phyloP scores from a whole-genome alignment of 345 rosid species.

The Kernera saxatilis region DNA sequence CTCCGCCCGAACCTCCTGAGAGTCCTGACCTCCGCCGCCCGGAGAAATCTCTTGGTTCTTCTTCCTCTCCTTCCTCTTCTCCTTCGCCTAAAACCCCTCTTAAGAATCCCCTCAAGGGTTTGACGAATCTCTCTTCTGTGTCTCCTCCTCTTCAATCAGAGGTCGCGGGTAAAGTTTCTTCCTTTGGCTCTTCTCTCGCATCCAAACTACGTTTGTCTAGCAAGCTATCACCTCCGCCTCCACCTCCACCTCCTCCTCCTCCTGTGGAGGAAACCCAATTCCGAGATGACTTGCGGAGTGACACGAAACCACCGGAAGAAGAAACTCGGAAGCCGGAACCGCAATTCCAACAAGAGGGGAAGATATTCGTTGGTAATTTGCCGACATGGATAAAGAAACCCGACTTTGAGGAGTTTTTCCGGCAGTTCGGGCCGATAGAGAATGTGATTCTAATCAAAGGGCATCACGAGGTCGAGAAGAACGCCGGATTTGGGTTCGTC shows the following conservation, averaged over 20 bases:
- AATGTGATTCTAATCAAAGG: constrained; percentile 65
- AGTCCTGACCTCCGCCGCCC: constrained; percentile 59
- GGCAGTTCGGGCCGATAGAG: constrained; percentile 84
- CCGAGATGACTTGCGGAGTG: background rate
- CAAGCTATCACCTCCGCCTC: constrained; percentile 68
- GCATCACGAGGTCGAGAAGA: constrained; percentile 54
- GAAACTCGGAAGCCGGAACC: constrained; percentile 23
- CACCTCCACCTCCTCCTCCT: constrained; percentile 22
- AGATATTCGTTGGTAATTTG: constrained; percentile 83
- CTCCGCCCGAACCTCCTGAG: constrained; percentile 29
- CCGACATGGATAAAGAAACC: constrained; percentile 85
- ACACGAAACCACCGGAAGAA: constrained; percentile 2
- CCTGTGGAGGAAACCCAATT: constrained; percentile 21
- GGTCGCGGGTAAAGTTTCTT: constrained; percentile 14
- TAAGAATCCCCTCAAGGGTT: constrained; percentile 58
- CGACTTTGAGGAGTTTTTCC: constrained; percentile 59
- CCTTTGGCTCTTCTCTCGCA: constrained; percentile 42
- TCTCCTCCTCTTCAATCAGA: constrained; percentile 21
- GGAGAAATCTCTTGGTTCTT: constrained; percentile 30
- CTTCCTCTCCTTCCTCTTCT: constrained; percentile 8
- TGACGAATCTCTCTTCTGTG: constrained; percentile 21
- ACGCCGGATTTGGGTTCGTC: constrained; percentile 84
- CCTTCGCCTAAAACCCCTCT: constrained; percentile 27
- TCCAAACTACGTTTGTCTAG: constrained; percentile 70
- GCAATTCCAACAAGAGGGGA: constrained; percentile 64